Conservation (phyloP, 495 filamentous ascomycete genomes). For the Cercophora scortea region DNA sequence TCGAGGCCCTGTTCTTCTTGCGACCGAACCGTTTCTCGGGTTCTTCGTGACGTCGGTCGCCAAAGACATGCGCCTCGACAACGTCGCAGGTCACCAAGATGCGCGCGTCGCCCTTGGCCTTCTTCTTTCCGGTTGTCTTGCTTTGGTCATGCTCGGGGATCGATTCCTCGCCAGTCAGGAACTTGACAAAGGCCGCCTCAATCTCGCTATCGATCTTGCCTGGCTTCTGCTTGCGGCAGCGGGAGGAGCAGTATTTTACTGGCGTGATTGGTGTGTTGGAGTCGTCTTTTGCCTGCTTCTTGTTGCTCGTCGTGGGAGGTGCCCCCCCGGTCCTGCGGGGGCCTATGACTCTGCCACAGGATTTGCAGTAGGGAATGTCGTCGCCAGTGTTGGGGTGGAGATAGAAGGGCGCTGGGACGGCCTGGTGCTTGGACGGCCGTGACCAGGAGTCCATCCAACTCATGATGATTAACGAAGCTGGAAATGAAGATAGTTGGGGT, state of each 20-base stretch:
- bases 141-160: not conserved
- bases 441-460: slow-evolving; percentile 35
- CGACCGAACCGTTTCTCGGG: slow-evolving; percentile 22
- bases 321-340: slow-evolving; percentile 5
- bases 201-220: not conserved
- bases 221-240: not conserved
- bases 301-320: not conserved
- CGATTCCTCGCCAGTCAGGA: not conserved
- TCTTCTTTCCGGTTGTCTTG: not conserved
- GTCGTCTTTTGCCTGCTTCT: not conserved
- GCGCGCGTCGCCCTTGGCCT: slow-evolving; percentile 10
- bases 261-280: not conserved
- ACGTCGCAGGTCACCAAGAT: slow-evolving; percentile 13
- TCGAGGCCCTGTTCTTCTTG: slow-evolving; percentile 23
- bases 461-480: slow-evolving; percentile 9
- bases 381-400: slow-evolving; percentile 20
- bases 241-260: slow-evolving; percentile 1
- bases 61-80: slow-evolving; percentile 28
- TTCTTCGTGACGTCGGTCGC: slow-evolving; percentile 11
- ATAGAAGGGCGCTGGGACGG: slow-evolving; percentile 30
- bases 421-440: slow-evolving; percentile 25
- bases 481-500: no score
- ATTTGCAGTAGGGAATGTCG: slow-evolving; percentile 29
- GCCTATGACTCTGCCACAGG: slow-evolving; percentile 33
- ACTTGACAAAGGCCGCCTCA: not conserved